Evolutionary conservation across 2,329 filamentous ascomycete genomes (phyloP).

Genomic region (Paraphoma sp.): DNA sequence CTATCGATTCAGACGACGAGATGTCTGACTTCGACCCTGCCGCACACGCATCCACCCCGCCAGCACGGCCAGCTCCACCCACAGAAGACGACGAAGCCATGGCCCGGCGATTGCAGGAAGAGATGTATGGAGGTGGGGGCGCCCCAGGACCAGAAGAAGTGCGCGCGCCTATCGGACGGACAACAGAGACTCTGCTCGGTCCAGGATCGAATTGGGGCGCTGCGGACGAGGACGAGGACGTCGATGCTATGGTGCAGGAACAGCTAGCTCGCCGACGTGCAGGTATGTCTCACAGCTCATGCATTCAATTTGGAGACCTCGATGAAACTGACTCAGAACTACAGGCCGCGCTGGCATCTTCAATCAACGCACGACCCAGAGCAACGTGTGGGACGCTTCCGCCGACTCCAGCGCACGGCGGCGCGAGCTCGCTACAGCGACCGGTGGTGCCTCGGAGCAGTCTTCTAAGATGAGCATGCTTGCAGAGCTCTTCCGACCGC

Average conservation of each 20-base stretch:
- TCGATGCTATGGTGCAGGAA: conserved; percentile 68
- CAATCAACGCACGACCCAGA: conserved; percentile 65
- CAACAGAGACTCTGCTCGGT: conserved; percentile 88
- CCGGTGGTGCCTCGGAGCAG: conserved; percentile 69
- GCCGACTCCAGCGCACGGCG: conserved; percentile 56
- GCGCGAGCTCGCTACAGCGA: conserved; percentile 64
- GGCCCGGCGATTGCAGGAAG: conserved; percentile 88
- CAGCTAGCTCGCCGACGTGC: conserved; percentile 62
- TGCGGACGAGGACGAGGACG: conserved; percentile 57
- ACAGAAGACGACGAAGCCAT: conserved; percentile 93
- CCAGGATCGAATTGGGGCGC: conserved; percentile 64
- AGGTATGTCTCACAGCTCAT: conserved; percentile 23
- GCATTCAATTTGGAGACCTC: conserved; percentile 18
- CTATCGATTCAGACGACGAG: conserved; percentile 80
- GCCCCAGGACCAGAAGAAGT: conserved; percentile 64
- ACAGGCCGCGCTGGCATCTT: conserved; percentile 66
- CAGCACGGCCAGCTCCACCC: conserved; percentile 25
- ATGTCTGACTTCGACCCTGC: conserved; percentile 56
- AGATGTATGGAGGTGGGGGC: conserved; percentile 73
- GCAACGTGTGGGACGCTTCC: conserved; percentile 66
- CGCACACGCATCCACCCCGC: conserved; percentile 38
- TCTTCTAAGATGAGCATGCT: conserved; percentile 78
- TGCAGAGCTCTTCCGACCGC: conserved; percentile 90
- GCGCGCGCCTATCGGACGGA: conserved; percentile 87
- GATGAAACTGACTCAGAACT: conserved; percentile 43